Evolutionary conservation across 1,284 basidiomycete genomes (phyloP), one percentile per base, ranked within the genome.

Genomic region (Sanghuangporus sanghuang): DNA sequence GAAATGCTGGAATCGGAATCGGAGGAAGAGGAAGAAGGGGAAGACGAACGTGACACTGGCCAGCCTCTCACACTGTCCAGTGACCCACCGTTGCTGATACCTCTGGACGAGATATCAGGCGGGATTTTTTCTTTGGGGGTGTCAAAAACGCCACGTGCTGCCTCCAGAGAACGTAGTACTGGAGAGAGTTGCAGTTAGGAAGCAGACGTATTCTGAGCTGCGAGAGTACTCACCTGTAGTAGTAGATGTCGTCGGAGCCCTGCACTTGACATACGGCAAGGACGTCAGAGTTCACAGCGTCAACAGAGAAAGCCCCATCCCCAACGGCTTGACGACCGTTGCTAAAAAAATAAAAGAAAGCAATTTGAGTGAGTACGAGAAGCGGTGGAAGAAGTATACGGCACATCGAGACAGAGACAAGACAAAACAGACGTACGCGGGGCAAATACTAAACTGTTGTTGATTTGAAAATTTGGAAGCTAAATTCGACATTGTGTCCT

Each of bases 281-380:
- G 72, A 92, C 88, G 78, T 81, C 88, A 71, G 87, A 83, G 42
- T 58, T 56, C 77, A 85, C 82, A 78, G 81, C 84, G 89, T 91
- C 88, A 83, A 81, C 80, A 76, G 81, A 82, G 79, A 82, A 80
- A 81, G 90, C 90, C 90, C 90, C 90, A 92, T 93, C 91, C 79
- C 90, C 90, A 93, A 93, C 90, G 90, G 87, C 82, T 80, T 85
- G 87, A 90, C 90, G 85, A 79, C 89, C 90, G 90, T 92, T 93
- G 90, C 91, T 93, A 74, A 11, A 73, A 67, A 59, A n/a, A n/a
- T n/a, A n/a, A 63, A 61, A 18, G 32, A 36, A 49, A 23, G 46
- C n/a, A 21, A 57, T 54, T 18, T 49, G 16, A 48, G 42, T 6
- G 16, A 46, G 18, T 23, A 27, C 36, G 59, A 69, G n/a, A 64